Evolutionary conservation across 2,329 filamentous ascomycete species (phyloP).

Genomic region (Pseudocercospora fuligena): DNA sequence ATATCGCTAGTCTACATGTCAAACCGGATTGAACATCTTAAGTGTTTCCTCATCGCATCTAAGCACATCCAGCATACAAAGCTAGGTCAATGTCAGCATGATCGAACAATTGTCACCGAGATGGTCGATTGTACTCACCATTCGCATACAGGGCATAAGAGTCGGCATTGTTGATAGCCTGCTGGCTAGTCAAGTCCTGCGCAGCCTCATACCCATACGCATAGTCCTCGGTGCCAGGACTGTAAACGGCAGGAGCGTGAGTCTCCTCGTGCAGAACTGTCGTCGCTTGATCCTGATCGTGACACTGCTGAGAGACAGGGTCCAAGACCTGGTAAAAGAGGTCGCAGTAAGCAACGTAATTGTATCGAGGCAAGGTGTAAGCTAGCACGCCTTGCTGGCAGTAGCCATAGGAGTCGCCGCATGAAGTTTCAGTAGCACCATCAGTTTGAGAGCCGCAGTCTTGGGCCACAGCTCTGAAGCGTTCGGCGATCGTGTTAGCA

Average conservation of each 20-base stretch:
- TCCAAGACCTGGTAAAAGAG: conserved; percentile 63
- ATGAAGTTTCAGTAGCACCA: conserved; percentile 61
- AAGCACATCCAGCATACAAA: conserved; percentile 5
- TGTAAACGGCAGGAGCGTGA: conserved; percentile 60
- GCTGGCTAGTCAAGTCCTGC: conserved; percentile 49
- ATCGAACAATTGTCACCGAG: too few species aligned
- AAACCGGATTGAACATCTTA: too few species aligned
- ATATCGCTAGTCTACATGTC: too few species aligned
- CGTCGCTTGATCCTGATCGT: conserved; percentile 68
- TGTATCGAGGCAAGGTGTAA: conserved; percentile 58
- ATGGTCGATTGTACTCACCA: conserved; percentile 9
- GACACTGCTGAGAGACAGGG: conserved; percentile 57
- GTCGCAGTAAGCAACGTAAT: conserved; percentile 66
- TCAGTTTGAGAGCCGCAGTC: conserved; percentile 60
- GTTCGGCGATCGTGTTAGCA: conserved; percentile 56
- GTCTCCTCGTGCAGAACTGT: conserved; percentile 70
- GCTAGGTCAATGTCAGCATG: not conserved
- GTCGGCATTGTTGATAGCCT: conserved; percentile 69
- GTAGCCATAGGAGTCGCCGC: conserved; percentile 60
- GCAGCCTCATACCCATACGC: conserved; percentile 62
- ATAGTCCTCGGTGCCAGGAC: conserved; percentile 63
- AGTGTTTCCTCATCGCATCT: not conserved
- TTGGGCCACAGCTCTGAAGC: conserved; percentile 57
- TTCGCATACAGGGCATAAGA: conserved; percentile 59
- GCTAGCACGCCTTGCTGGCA: conserved; percentile 62